Evolutionary conservation across 257 asterid genomes (phyloP).

Genomic region (Parsonsia alboflavescens): DNA sequence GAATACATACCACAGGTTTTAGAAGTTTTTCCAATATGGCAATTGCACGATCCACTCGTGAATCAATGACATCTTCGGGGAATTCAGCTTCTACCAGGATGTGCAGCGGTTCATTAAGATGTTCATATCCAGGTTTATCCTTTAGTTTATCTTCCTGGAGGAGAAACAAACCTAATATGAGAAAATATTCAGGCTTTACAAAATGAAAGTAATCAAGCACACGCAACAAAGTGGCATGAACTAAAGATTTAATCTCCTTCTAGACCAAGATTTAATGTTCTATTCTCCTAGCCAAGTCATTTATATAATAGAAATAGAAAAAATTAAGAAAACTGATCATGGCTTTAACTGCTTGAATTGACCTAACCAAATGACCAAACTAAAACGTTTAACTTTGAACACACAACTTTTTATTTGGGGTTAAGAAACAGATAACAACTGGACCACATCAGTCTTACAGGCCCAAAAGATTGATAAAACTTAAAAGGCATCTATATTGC

Average conservation of each 20-base stretch:
- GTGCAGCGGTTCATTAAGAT: conserved; percentile 82
- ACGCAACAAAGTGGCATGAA: neutral
- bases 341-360: neutral
- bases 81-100: conserved; percentile 73
- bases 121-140: conserved; percentile 76
- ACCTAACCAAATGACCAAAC: neutral
- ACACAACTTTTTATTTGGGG: neutral
- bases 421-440: too few species aligned
- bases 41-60: conserved; percentile 64
- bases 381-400: neutral
- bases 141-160: conserved; percentile 65
- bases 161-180: conserved; percentile 11
- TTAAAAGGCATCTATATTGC: neutral
- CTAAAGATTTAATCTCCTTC: neutral
- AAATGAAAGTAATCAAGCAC: neutral
- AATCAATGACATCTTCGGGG: conserved; percentile 62
- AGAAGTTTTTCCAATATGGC: conserved; percentile 58
- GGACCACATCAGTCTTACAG: neutral
- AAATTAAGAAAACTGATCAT: neutral
- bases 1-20: conserved; percentile 61
- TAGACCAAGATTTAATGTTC: too few species aligned
- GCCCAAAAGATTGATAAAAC: neutral
- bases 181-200: conserved; percentile 4
- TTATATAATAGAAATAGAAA: neutral
- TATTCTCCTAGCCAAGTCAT: neutral